Percentiles rank a stretch among this genome's conserved stretches.
Conservation (phyloP, 306 rosid species). For the Dicorynia guianensis region DNA sequence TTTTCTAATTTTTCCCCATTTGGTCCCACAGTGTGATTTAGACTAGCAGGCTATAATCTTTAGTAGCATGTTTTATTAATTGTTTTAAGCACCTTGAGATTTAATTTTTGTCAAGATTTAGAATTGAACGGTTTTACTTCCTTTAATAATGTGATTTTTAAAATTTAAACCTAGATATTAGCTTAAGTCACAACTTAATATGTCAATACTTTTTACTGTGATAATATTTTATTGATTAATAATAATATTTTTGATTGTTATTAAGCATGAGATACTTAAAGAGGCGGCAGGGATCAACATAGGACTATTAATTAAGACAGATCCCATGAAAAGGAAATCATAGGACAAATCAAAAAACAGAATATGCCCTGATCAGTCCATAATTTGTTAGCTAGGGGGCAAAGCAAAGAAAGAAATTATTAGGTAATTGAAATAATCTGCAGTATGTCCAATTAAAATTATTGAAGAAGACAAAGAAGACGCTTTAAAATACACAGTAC, state of each 20-base stretch:
- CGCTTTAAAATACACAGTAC: not conserved
- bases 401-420: not conserved
- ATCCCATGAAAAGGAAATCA: not conserved
- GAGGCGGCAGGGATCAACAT: not conserved
- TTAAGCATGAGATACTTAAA: not conserved
- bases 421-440: not conserved
- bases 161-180: no score
- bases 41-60: not conserved
- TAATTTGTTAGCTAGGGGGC: not conserved
- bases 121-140: no score
- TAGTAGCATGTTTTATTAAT: not conserved
- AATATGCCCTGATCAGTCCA: not conserved
- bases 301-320: not conserved
- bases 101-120: no score
- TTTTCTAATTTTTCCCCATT: not conserved
- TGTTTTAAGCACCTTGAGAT: no score
- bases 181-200: no score
- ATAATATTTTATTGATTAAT: no score
- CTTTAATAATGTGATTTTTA: no score
- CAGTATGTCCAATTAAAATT: not conserved
- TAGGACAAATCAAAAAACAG: not conserved
- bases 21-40: not conserved
- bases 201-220: no score
- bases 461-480: conserved; percentile 37
- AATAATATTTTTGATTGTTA: no score